These are phyloP conservation scores for Abrus precatorius DNA, from an alignment of 306 rosid species.

Conservation along the genomic window DNA sequence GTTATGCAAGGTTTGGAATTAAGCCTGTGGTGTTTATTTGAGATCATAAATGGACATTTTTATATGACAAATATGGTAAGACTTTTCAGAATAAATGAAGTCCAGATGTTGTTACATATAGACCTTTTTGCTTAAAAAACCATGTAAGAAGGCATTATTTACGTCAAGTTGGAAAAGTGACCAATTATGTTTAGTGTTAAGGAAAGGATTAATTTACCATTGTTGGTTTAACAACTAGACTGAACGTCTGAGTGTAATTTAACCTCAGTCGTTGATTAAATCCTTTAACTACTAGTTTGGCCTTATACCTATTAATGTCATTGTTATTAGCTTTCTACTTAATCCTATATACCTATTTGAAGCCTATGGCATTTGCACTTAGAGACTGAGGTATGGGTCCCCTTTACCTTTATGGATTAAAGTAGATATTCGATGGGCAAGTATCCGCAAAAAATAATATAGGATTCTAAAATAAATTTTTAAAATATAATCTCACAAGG, in stretches of 20 bases:
- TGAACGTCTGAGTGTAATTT: not conserved
- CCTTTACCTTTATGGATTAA: not conserved
- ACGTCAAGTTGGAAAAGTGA: constrained; percentile 1
- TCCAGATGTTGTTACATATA: not conserved
- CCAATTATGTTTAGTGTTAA: not conserved
- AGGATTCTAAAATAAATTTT: too few species aligned
- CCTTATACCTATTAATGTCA: not conserved
- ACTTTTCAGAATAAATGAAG: not conserved
- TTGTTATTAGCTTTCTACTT: not conserved
- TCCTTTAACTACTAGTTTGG: not conserved
- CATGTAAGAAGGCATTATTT: not conserved
- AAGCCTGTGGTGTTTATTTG: not conserved
- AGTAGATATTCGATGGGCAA: not conserved
- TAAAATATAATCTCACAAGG: too few species aligned
- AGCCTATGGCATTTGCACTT: not conserved
- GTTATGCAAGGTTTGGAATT: not conserved
- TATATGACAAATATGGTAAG: not conserved
- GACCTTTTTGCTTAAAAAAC: not conserved
- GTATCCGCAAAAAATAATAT: too few species aligned
- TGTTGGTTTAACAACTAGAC: not conserved
- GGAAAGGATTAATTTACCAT: not conserved
- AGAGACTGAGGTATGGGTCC: not conserved
- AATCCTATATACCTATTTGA: not conserved
- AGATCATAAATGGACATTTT: not conserved
- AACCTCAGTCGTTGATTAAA: not conserved